phyloP scores from a whole-genome alignment of 768 basidiomycete genomes.

The Sporobolomyces phaffii region DNA sequence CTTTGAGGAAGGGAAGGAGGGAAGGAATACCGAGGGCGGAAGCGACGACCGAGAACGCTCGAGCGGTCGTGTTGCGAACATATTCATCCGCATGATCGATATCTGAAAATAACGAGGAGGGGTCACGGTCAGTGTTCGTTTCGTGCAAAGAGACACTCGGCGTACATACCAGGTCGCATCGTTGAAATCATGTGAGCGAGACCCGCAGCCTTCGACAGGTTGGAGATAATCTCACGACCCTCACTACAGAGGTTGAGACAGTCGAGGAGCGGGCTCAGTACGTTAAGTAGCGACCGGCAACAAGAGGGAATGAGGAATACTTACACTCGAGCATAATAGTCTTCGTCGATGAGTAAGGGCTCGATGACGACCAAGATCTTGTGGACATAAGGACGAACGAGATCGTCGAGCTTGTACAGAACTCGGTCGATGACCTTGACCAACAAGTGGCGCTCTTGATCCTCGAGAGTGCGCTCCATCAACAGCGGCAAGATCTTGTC shows the following conservation, averaged over 20 bases:
- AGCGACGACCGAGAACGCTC: slow-evolving; percentile 94
- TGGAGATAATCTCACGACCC: slow-evolving; percentile 98
- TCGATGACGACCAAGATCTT: slow-evolving; percentile 99
- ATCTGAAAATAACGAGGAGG: slow-evolving; percentile 50
- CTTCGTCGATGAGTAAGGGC: slow-evolving; percentile 95
- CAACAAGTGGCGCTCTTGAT: slow-evolving; percentile 93
- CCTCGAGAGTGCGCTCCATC: slow-evolving; percentile 86
- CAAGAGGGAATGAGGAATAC: too few relatives aligned
- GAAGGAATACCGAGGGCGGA: slow-evolving; percentile 97
- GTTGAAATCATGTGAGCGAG: slow-evolving; percentile 99
- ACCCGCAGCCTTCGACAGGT: slow-evolving; percentile 95
- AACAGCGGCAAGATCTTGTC: slow-evolving; percentile 97
- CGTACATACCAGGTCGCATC: slow-evolving; percentile 65
- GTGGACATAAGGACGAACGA: slow-evolving; percentile 97
- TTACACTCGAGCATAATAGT: slow-evolving; percentile 52
- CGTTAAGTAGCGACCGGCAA: too few relatives aligned
- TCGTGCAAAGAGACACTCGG: too few relatives aligned
- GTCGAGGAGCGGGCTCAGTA: too few relatives aligned
- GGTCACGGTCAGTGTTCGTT: too few relatives aligned
- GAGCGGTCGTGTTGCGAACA: slow-evolving; percentile 96
- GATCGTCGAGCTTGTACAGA: slow-evolving; percentile 95
- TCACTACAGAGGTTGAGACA: slow-evolving; percentile 55
- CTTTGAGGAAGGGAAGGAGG: slow-evolving; percentile 93
- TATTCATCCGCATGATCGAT: slow-evolving; percentile 99
- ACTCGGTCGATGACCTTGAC: slow-evolving; percentile 99